Base-by-base conservation (phyloP, 1,284 basidiomycete species). In the Pascua guehoae region DNA sequence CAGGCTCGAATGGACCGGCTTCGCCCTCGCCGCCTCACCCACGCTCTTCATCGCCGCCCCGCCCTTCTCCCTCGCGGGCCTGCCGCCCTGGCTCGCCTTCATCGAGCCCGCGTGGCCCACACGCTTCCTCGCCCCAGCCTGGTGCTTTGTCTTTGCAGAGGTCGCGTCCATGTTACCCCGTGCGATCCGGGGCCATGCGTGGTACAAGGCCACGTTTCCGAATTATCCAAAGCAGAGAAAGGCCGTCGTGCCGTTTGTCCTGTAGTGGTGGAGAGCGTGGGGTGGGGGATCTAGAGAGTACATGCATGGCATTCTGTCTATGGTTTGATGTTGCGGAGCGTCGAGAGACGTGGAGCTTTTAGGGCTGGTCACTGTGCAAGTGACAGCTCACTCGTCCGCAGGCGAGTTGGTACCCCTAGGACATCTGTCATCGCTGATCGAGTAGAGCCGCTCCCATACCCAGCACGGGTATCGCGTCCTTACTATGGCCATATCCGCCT, bases 1-100 rank as follows among this genome's bases (percentile, higher is more conserved):
- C 54, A 76, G 89, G 89, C 65, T 86, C 53, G 91, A 93, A 75
- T 93, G 89, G 89, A 68, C 84, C 10, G 88, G 86, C 10, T 91
- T 86, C 69, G 87, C 89, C 1, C 69, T 91, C 37, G 87, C 88
- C 12, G 67, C 72, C 5, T 58, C 65, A 5, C 66, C 71, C 5
- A 53, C 46, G 12, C 42, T 58, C 18, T n/a, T 63, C 55, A 43
- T 63, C 38, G 36, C 64, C 32, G 53, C 65, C 11, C 60, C 65
- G 9, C 7, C 62, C 1, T 12, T 52, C 37, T 38, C 44, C 8
- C 52, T 49, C 12, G 42, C 15, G 11, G 44, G 18, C 15, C 42
- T 54, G 8, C 12, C 14, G 2, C 17, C 12, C 16, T 42, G n/a
- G 5, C 39, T 40, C 45, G 41, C 45, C n/a, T 32, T 16, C 36